Percentiles rank a stretch among this genome's conserved stretches.
These are phyloP conservation scores for Oehlia diaphana DNA, from an alignment of 192 early-diverging fungal genomes.

Conservation along the genomic window DNA sequence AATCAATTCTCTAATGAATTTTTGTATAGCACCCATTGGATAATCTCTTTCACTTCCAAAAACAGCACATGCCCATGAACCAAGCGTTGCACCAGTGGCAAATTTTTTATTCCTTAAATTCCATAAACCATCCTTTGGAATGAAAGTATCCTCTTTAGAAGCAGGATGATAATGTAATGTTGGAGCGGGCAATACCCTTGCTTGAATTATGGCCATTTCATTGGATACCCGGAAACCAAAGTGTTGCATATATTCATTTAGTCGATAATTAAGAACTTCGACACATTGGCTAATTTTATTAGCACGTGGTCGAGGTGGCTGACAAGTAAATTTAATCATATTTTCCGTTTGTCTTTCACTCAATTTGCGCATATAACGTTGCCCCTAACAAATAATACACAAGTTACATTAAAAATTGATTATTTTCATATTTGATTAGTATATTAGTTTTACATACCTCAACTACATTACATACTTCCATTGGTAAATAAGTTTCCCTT, in stretches of 20 bases:
- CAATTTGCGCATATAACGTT: neutral
- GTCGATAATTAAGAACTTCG: neutral
- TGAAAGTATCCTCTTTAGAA: neutral
- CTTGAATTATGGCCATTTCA: neutral
- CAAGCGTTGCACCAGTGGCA: neutral
- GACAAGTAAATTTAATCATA: neutral
- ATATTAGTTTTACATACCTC: conserved; percentile 13
- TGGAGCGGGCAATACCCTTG: neutral
- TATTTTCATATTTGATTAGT: too few species aligned
- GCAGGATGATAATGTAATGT: neutral
- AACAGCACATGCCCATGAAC: neutral
- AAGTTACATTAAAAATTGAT: too few species aligned
- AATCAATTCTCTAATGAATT: conserved; percentile 73
- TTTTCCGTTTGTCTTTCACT: neutral
- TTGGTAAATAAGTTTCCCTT: conserved; percentile 71
- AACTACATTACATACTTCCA: conserved; percentile 87
- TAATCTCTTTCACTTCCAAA: neutral
- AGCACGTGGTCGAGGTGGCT: neutral
- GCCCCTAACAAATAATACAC: neutral
- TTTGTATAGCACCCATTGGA: neutral
- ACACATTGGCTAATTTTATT: neutral
- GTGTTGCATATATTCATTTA: neutral
- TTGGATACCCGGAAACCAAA: neutral
- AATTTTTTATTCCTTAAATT: neutral
- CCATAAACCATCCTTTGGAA: neutral